A percentile compares a stretch with the other conserved stretches of the same genome.
These are phyloP conservation scores for Cucumis hystrix DNA, from an alignment of 306 rosid genomes.

Conservation along the genomic window DNA sequence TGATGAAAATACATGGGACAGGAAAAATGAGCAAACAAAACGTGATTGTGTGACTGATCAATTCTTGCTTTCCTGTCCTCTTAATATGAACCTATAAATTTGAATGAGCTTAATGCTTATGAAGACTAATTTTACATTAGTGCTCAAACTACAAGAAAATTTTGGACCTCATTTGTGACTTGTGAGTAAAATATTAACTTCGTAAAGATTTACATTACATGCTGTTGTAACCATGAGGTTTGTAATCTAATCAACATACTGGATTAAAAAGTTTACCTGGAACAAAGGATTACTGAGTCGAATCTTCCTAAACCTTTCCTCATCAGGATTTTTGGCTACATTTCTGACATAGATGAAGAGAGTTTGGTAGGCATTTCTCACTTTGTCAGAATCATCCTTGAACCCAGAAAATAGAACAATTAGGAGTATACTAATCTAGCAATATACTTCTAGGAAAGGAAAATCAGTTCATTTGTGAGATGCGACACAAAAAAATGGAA, in stretches of 20 bases:
- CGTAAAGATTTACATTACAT: not conserved
- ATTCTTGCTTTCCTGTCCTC: not conserved
- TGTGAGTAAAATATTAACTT: not conserved
- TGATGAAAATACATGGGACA: not conserved
- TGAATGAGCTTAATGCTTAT: not conserved
- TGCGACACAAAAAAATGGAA: not conserved
- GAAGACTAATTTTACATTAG: not conserved
- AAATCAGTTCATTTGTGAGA: not conserved
- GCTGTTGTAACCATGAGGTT: not conserved
- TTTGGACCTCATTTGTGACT: not conserved
- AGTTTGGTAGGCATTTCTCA: constrained; percentile 61
- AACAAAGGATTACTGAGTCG: constrained; percentile 55
- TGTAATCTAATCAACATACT: not conserved
- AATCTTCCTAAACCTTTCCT: constrained; percentile 74
- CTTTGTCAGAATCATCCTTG: constrained; percentile 66
- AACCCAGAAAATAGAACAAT: constrained; percentile 3
- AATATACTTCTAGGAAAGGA: not conserved
- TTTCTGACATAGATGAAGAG: constrained; percentile 64
- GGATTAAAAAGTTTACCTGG: constrained; percentile 35
- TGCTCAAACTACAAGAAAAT: not conserved
- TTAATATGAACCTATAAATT: not conserved
- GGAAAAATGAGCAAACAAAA: not conserved
- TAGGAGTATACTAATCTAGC: not conserved
- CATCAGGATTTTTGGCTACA: constrained; percentile 66
- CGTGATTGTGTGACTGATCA: too few relatives aligned